These are phyloP conservation scores for Phanerochaete carnosa DNA, from an alignment of 768 basidiomycete genomes.

Conservation along the genomic window DNA sequence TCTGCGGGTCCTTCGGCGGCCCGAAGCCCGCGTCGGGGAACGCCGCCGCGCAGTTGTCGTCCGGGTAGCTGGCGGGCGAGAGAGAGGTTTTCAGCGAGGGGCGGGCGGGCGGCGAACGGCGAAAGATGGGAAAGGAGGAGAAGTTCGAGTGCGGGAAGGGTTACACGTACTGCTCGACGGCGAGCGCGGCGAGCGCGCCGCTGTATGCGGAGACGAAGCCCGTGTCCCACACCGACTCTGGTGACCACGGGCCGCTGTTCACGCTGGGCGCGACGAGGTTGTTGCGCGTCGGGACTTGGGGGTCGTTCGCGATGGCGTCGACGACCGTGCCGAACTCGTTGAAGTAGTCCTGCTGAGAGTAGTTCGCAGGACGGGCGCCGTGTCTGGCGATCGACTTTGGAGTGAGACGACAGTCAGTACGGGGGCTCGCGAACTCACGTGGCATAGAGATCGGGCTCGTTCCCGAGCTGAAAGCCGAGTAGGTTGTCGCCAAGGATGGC, in stretches of 20 bases:
- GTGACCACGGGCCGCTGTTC: slow-evolving; percentile 28
- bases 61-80: slow-evolving; percentile 30
- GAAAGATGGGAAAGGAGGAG: background rate
- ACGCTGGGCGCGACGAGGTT: slow-evolving; percentile 31
- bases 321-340: slow-evolving; percentile 28
- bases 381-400: slow-evolving; percentile 21
- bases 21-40: slow-evolving; percentile 23
- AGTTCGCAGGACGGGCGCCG: slow-evolving; percentile 33
- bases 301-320: slow-evolving; percentile 19
- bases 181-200: slow-evolving; percentile 34
- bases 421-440: slow-evolving; percentile 31
- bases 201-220: slow-evolving; percentile 26
- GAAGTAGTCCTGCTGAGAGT: slow-evolving; percentile 27
- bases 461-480: slow-evolving; percentile 49
- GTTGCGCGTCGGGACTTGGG: slow-evolving; percentile 20
- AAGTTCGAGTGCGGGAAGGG: slow-evolving; percentile 16
- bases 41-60: slow-evolving; percentile 30
- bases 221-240: slow-evolving; percentile 31
- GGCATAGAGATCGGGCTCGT: slow-evolving; percentile 56
- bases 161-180: slow-evolving; percentile 35
- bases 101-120: background rate
- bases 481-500: slow-evolving; percentile 40
- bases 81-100: background rate
- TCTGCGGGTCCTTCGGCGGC: slow-evolving; percentile 30
- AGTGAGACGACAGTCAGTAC: background rate